Conservation (phyloP, 2,329 filamentous ascomycete genomes). For the Aspergillus persii region DNA sequence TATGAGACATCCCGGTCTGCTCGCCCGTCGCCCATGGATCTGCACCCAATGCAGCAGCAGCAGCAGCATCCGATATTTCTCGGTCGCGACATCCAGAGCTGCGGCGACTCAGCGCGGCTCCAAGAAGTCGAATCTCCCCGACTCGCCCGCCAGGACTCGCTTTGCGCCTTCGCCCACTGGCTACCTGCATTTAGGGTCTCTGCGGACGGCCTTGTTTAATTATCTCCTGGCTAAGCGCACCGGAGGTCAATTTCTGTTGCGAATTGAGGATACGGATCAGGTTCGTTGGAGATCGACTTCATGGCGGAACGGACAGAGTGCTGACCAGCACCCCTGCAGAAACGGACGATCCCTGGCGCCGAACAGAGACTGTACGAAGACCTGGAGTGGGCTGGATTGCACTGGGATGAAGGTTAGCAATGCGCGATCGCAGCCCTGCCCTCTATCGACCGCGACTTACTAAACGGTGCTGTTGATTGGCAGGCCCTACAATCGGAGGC, state of each 20-base stretch:
- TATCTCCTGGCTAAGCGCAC: conserved; percentile 87
- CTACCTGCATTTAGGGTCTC: conserved; percentile 84
- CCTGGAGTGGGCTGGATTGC: conserved; percentile 80
- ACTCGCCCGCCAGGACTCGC: conserved; percentile 68
- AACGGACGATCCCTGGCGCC: conserved; percentile 75
- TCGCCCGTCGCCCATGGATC: conserved; percentile 34
- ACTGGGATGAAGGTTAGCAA: conserved; percentile 81
- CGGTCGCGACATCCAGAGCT: conserved; percentile 16
- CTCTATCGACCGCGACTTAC: conserved; percentile 3
- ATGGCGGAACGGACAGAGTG: not conserved
- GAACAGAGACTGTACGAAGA: conserved; percentile 76
- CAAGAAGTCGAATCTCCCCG: conserved; percentile 42
- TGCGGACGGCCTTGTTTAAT: conserved; percentile 93
- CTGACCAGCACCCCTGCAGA: conserved; percentile 49
- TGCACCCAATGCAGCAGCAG: conserved; percentile 38
- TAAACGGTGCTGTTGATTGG: not conserved
- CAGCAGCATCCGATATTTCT: conserved; percentile 27
- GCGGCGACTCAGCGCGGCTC: conserved; percentile 27
- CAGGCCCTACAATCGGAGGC: conserved; percentile 77
- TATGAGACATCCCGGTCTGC: conserved; percentile 30
- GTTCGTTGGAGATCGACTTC: conserved; percentile 45
- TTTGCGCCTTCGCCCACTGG: conserved; percentile 97
- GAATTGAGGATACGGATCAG: conserved; percentile 94
- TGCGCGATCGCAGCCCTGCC: conserved; percentile 8
- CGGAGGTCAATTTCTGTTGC: conserved; percentile 82